Evolutionary conservation across 2,329 filamentous ascomycete genomes (phyloP), one percentile per base, ranked within the genome.

Genomic region (Botryotinia globosa): DNA sequence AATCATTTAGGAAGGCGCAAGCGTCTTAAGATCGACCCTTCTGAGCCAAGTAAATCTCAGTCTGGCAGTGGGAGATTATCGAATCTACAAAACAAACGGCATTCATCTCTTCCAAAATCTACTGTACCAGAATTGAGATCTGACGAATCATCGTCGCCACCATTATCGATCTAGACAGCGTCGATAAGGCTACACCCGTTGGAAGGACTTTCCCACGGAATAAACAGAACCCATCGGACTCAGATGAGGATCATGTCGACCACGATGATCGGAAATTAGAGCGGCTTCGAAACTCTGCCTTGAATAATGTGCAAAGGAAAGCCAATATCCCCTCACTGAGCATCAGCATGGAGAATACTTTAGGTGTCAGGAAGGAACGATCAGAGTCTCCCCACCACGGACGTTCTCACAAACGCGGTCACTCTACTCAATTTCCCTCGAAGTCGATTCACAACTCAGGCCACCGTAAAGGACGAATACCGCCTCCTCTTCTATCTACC

Each of bases 371-470:
- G 62, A 77, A 76, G 59, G 78, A 78, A 25, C 73, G 78, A 72
- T 92, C 91, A 16, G 82, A 84, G 32, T 92, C 91, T 29, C 90
- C 90, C 18, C 87, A 85, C 65, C 80, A 83, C 66, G 48, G 48
- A n/a, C 86, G 87, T 76, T 80, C 82, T 42, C 90, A 92, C 79
- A 86, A 89, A 70, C 86, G 90, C 73, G 91, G 90, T 76, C 83
- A 85, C 42, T 92, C 91, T 3, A 90, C 87, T 0, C 90, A 92
- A 77, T 83, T 90, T 32, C 85, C 87, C 1, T 83, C 86, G 82
- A 88, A 74, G 83, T 76, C 85, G 16, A 83, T 85, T 44, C 88
- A 88, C 79, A 88, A 88, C 7, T 80, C 89, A 48, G 82, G 84
- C 69, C 82, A 85, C 73, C 91, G 91, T 82, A 91, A 90, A 81